Evolutionary conservation across 768 basidiomycete species (phyloP).

Genomic region (Nidularia pulvinata): DNA sequence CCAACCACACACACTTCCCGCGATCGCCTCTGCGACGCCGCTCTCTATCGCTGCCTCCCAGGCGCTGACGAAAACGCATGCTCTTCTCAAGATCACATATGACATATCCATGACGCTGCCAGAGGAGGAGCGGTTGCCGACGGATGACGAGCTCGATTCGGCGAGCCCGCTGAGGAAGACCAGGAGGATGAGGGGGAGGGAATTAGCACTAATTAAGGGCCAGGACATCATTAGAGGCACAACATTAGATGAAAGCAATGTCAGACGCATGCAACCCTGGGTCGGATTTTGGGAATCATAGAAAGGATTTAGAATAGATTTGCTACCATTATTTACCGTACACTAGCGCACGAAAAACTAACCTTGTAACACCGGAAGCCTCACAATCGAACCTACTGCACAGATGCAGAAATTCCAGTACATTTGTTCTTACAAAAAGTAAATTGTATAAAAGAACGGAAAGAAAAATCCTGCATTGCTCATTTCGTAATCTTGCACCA

Average conservation of each 20-base stretch:
- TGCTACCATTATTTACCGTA: too few relatives aligned
- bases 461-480: too few relatives aligned
- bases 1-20: conserved; percentile 16
- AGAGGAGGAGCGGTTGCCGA: conserved; percentile 53
- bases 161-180: conserved; percentile 63
- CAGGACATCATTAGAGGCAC: conserved; percentile 63
- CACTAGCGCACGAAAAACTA: too few relatives aligned
- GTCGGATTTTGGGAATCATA: conserved; percentile 38
- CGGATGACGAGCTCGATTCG: conserved; percentile 79
- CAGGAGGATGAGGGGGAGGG: conserved; percentile 80
- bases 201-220: conserved; percentile 82
- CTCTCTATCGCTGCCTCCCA: conserved; percentile 64
- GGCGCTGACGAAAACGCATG: conserved; percentile 75
- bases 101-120: conserved; percentile 55
- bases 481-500: neutral
- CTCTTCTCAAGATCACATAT: conserved; percentile 67
- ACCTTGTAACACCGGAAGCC: too few relatives aligned
- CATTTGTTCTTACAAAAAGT: too few relatives aligned
- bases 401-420: too few relatives aligned
- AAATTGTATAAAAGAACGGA: too few relatives aligned
- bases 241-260: conserved; percentile 21
- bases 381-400: too few relatives aligned
- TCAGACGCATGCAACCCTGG: conserved; percentile 40
- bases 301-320: neutral
- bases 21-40: conserved; percentile 17